A percentile compares a stretch with the other conserved stretches of the same genome.
Evolutionary conservation across 1,139 yeast species (phyloP).

Genomic region (Ogataea hybrid): DNA sequence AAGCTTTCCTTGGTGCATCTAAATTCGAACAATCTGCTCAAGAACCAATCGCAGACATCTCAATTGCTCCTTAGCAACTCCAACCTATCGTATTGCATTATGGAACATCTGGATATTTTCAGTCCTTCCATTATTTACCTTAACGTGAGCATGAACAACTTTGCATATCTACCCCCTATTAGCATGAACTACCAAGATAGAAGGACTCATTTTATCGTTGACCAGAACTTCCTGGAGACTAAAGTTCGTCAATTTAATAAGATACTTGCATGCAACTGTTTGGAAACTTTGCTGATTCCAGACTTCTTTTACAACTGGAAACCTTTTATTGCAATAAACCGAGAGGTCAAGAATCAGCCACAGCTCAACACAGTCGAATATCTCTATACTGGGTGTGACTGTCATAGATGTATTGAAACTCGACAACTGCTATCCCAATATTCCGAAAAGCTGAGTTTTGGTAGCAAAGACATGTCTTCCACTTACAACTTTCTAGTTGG

Average conservation of each 20-base stretch:
- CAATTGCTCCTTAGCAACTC: slow-evolving; percentile 20
- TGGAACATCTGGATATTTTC: slow-evolving; percentile 17
- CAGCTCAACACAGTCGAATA: slow-evolving; percentile 9
- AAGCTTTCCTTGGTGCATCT: slow-evolving; percentile 25
- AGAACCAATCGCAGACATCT: slow-evolving; percentile 18
- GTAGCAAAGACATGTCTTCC: slow-evolving; percentile 8
- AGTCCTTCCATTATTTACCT: slow-evolving; percentile 15
- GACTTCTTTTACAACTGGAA: slow-evolving; percentile 33
- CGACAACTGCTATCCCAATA: slow-evolving; percentile 13
- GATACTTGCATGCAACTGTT: slow-evolving; percentile 12
- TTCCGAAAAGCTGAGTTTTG: slow-evolving; percentile 10
- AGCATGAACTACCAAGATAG: slow-evolving; percentile 13
- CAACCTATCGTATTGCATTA: slow-evolving; percentile 20
- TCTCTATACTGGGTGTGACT: slow-evolving; percentile 17
- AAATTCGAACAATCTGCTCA: slow-evolving; percentile 20
- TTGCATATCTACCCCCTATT: slow-evolving; percentile 18
- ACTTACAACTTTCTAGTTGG: slow-evolving; percentile 24
- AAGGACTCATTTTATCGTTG: slow-evolving; percentile 21
- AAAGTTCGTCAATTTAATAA: slow-evolving; percentile 20
- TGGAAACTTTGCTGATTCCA: slow-evolving; percentile 27
- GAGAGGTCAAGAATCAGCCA: slow-evolving; percentile 1
- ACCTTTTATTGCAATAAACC: slow-evolving; percentile 22
- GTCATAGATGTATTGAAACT: slow-evolving; percentile 15
- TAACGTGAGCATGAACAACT: slow-evolving; percentile 25
- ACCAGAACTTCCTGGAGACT: slow-evolving; percentile 15